Conservation (phyloP, 257 asterid species). For the Solanum tacnaense region DNA sequence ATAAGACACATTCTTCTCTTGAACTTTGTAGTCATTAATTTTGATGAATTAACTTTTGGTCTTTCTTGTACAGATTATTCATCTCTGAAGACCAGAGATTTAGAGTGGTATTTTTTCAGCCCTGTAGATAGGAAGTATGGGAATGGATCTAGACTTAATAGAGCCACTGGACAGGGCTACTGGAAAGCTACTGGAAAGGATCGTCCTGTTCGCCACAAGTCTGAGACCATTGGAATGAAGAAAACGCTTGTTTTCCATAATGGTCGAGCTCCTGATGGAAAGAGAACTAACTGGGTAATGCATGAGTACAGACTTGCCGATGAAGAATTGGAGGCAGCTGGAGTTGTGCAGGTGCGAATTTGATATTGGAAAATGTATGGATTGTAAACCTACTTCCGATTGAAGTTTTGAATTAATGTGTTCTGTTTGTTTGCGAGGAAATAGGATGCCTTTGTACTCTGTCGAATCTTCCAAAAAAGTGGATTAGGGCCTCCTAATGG, state of each 20-base stretch:
- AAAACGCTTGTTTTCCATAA: constrained; percentile 84
- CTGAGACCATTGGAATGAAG: constrained; percentile 72
- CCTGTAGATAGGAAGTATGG: constrained; percentile 88
- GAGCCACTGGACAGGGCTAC: constrained; percentile 88
- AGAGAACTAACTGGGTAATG: constrained; percentile 96
- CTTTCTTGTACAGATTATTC: constrained; percentile 38
- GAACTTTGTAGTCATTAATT: background rate
- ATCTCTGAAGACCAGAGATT: constrained; percentile 66
- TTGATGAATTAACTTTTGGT: background rate
- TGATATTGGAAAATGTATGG: background rate
- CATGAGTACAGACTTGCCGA: constrained; percentile 88
- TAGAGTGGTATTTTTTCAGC: constrained; percentile 93
- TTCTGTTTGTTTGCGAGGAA: constrained; percentile 31
- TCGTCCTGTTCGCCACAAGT: constrained; percentile 60
- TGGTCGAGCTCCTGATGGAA: constrained; percentile 94
- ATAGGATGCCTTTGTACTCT: constrained; percentile 90
- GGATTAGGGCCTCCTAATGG: constrained; percentile 97
- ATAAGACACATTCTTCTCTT: background rate
- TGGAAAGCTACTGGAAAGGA: constrained; percentile 99
- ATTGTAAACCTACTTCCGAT: background rate
- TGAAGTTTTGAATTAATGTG: constrained; percentile 13
- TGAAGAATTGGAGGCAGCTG: constrained; percentile 58
- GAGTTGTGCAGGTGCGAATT: constrained; percentile 63
- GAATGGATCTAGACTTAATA: constrained; percentile 83
- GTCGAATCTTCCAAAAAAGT: constrained; percentile 93